phyloP scores from a whole-genome alignment of 805 yeast genomes.

The Suhomyces sp. region DNA sequence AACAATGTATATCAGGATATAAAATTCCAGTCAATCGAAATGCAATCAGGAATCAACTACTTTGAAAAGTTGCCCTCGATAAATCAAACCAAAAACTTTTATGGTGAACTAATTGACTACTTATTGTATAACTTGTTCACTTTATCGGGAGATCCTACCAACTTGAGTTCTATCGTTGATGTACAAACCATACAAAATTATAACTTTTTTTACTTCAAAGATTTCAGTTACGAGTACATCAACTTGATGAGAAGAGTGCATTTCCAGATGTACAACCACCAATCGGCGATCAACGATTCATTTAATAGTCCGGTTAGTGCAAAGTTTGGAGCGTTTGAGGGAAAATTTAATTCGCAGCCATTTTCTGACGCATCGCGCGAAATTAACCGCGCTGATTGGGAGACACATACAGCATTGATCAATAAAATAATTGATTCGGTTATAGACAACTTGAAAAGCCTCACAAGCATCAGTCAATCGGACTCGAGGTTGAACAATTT shows the following conservation, averaged over 20 bases:
- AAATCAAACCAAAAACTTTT: slow-evolving; percentile 13
- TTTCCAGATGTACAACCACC: slow-evolving; percentile 1
- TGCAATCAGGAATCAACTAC: slow-evolving; percentile 4
- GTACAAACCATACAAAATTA: slow-evolving; percentile 8
- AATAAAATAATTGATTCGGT: slow-evolving; percentile 13
- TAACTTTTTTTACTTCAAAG: slow-evolving; percentile 20
- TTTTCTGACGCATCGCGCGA: not conserved
- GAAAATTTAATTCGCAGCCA: slow-evolving; percentile 1
- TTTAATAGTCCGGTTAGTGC: not conserved
- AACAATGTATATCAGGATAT: slow-evolving; percentile 30
- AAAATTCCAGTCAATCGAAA: slow-evolving; percentile 16
- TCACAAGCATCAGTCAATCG: slow-evolving; percentile 5
- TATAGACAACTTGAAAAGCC: slow-evolving; percentile 15
- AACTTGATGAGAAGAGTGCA: slow-evolving; percentile 4
- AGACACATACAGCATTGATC: slow-evolving; percentile 12
- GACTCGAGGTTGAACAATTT: not conserved
- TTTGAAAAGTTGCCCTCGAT: slow-evolving; percentile 11
- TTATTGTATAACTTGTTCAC: slow-evolving; percentile 16
- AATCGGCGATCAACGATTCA: not conserved
- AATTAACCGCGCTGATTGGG: not conserved
- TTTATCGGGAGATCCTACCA: slow-evolving; percentile 8
- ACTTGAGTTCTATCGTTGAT: slow-evolving; percentile 4
- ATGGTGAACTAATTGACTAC: slow-evolving; percentile 22
- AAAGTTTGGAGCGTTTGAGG: not conserved
- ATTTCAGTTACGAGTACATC: slow-evolving; percentile 13